Evolutionary conservation across 2,329 filamentous ascomycete species (phyloP).

Genomic region (Colletotrichum godetiae): DNA sequence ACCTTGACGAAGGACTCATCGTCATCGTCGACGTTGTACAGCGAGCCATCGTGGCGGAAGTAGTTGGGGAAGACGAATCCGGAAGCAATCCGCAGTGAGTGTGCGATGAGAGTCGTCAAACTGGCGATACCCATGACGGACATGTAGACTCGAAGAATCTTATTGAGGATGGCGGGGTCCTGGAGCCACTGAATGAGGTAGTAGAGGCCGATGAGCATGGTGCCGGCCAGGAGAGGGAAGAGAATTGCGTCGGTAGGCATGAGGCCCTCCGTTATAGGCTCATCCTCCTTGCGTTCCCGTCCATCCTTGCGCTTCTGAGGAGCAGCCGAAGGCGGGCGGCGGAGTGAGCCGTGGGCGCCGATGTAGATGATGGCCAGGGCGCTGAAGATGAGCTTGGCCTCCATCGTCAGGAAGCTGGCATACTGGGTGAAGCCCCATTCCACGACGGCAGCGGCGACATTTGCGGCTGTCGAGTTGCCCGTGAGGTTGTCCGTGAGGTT

Average conservation of each 20-base stretch:
- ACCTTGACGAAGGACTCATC: conserved; percentile 49
- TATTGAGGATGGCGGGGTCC: conserved; percentile 84
- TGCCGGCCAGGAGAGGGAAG: conserved; percentile 82
- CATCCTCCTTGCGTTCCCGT: conserved; percentile 34
- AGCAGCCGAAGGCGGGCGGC: conserved; percentile 83
- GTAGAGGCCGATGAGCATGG: conserved; percentile 81
- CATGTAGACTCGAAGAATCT: conserved; percentile 86
- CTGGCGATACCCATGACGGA: conserved; percentile 83
- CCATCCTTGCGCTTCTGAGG: conserved; percentile 63
- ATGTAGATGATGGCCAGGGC: conserved; percentile 87
- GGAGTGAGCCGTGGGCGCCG: conserved; percentile 86
- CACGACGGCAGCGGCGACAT: conserved; percentile 44
- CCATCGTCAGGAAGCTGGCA: conserved; percentile 42
- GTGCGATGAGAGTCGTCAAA: conserved; percentile 78
- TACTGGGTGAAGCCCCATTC: conserved; percentile 54
- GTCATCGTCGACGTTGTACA: conserved; percentile 59
- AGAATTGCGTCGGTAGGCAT: conserved; percentile 84
- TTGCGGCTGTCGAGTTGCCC: conserved; percentile 38
- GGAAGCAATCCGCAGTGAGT: conserved; percentile 72
- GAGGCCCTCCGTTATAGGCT: conserved; percentile 68
- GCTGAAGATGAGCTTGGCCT: conserved; percentile 66
- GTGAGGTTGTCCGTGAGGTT: conserved; percentile 38
- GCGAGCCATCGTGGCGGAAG: conserved; percentile 63
- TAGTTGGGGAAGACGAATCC: conserved; percentile 79
- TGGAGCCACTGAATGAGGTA: conserved; percentile 90